Percentiles rank a stretch among this genome's conserved stretches.
Conservation (phyloP, 352 stramenopile species). For the Aphanomyces astaci region DNA sequence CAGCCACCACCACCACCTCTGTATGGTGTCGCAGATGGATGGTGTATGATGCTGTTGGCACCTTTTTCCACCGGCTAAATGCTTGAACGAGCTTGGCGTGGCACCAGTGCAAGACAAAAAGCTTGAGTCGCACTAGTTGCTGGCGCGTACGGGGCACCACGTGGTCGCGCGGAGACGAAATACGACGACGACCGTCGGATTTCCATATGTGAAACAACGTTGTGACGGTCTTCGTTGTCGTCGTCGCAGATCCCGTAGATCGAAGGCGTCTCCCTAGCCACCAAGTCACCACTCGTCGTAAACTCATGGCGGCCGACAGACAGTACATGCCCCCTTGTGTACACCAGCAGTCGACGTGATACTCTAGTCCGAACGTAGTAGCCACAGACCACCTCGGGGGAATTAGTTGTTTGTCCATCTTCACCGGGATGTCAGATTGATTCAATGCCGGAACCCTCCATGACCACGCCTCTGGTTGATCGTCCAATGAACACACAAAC, state of each 20-base stretch:
- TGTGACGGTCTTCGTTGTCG: neutral
- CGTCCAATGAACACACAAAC: neutral
- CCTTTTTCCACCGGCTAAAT: conserved; percentile 25
- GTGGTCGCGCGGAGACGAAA: too few relatives aligned
- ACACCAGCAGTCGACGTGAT: neutral
- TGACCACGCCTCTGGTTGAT: neutral
- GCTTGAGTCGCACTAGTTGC: conserved; percentile 15
- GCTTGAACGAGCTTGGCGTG: conserved; percentile 26
- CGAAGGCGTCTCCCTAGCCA: too few relatives aligned
- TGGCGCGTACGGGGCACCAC: neutral
- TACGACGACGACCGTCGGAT: too few relatives aligned
- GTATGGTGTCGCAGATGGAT: too few relatives aligned
- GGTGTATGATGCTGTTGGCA: too few relatives aligned
- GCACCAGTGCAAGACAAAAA: conserved; percentile 27
- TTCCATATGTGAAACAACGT: too few relatives aligned
- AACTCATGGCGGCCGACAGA: too few relatives aligned
- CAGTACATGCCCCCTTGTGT: neutral
- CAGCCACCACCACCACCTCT: too few relatives aligned
- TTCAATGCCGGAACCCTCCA: neutral
- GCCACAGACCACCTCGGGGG: too few relatives aligned
- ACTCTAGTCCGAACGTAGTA: too few relatives aligned
- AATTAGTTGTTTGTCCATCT: too few relatives aligned
- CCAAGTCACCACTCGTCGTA: neutral
- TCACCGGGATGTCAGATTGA: too few relatives aligned
- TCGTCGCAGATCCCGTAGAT: neutral